Evolutionary conservation across 2,329 filamentous ascomycete genomes (phyloP), one percentile per base, ranked within the genome.

Genomic region (Trichoderma sp.): DNA sequence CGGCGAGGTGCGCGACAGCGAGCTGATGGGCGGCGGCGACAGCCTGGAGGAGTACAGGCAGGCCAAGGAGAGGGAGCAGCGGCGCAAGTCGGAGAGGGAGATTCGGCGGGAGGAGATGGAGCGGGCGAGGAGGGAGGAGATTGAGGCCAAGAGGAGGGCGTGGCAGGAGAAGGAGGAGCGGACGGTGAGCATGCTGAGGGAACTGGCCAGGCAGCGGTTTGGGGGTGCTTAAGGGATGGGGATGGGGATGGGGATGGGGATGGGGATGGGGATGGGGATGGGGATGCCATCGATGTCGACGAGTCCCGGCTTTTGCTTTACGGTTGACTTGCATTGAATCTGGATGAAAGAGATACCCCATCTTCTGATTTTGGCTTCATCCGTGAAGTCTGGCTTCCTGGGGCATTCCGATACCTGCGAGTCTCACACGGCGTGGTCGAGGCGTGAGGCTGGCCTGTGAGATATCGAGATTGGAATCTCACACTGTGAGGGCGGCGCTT

Each of bases 1-100:
- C 0, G 80, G 75, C 62, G 81, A 77, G 0, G 83, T 72, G 77
- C 68, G 84, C 80, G 83, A 84, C 14, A 80, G 81, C 17, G 90
- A 96, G 62, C 75, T 98, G 28, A 90, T 97, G 87, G 91, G 91
- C 3, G 88, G 84, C 1, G 88, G 84, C 51, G 84, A 84, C 55
- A 83, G 82, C 14, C 71, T 88, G n/a, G 85, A 83, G 1, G 90
- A 92, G 66, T 87, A 88, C 69, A 93, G 90, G 80, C 83, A 82
- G 71, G 79, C 85, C 74, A 86, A 90, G 76, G 84, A 85, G 69
- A 84, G 81, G 65, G 81, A 87, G 71, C 86, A 92, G 78, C 80
- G 85, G 70, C 89, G 89, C 78, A 96, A 94, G 83, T 92, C 88
- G 70, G 93, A 97, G 76, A 78, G 93, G 60, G 92, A 97, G 81